phyloP scores from a whole-genome alignment of 495 filamentous ascomycete species.

The Tricharina praecox region DNA sequence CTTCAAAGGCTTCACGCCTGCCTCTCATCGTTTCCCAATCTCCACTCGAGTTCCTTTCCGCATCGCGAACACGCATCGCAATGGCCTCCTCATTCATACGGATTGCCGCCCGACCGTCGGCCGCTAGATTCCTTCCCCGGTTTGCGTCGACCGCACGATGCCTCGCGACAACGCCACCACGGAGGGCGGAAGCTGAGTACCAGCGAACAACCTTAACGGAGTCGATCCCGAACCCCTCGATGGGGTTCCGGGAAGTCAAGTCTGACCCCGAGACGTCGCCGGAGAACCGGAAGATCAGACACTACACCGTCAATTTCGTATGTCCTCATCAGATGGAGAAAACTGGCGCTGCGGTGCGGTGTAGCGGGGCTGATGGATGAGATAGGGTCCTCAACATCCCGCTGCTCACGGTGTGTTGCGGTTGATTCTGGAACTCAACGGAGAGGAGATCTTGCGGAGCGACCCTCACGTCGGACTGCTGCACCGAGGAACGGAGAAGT shows the following conservation, averaged over 20 bases:
- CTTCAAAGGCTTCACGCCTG: conserved; percentile 4
- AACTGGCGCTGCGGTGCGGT: background rate
- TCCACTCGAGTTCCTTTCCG: conserved; percentile 17
- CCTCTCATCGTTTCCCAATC: conserved; percentile 7
- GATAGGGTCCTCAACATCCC: conserved; percentile 79
- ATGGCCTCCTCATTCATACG: conserved; percentile 54
- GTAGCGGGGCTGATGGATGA: background rate
- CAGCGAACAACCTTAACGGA: conserved; percentile 19
- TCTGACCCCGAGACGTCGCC: conserved; percentile 25
- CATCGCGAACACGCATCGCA: conserved; percentile 20
- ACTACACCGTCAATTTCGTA: conserved; percentile 96
- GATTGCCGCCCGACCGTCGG: conserved; percentile 32
- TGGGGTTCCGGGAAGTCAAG: conserved; percentile 6
- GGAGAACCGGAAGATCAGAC: conserved; percentile 71
- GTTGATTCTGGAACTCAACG: conserved; percentile 92
- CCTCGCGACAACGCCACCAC: conserved; percentile 8
- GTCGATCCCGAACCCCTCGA: background rate
- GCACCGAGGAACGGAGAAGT: conserved; percentile 96
- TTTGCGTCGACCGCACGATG: conserved; percentile 5
- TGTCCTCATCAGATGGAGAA: conserved; percentile 3
- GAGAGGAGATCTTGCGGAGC: conserved; percentile 89
- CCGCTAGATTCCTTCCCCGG: conserved; percentile 15
- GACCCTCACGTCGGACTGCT: conserved; percentile 95
- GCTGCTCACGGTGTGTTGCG: conserved; percentile 97
- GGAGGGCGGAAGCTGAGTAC: conserved; percentile 10